These are phyloP conservation scores for Solanum ossicruentum DNA, from an alignment of 257 asterid genomes.

Conservation along the genomic window DNA sequence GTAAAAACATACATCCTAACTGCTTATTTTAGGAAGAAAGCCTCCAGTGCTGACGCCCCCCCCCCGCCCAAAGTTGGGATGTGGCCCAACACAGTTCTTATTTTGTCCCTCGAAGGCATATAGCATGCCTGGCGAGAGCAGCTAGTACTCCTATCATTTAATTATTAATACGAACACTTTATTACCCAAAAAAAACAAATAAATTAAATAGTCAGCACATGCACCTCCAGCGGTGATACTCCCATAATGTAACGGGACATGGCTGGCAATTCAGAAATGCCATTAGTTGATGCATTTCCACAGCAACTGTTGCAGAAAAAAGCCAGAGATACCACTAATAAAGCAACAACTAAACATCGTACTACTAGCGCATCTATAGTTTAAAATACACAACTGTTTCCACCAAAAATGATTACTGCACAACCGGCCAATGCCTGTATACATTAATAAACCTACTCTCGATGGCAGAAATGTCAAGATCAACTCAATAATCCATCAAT, in stretches of 20 bases:
- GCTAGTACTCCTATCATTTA: too few relatives aligned
- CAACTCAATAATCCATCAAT: slow-evolving; percentile 5
- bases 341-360: not conserved
- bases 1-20: too few relatives aligned
- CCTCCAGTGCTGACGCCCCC: too few relatives aligned
- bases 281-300: not conserved
- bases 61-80: too few relatives aligned
- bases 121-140: too few relatives aligned
- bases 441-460: slow-evolving; percentile 15
- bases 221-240: not conserved
- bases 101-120: too few relatives aligned
- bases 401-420: slow-evolving; percentile 23
- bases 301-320: not conserved
- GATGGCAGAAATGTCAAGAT: not conserved
- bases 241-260: not conserved
- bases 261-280: not conserved
- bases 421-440: slow-evolving; percentile 31
- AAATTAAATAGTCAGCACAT: not conserved
- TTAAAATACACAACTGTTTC: slow-evolving; percentile 2
- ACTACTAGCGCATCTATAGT: not conserved
- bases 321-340: not conserved
- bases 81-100: too few relatives aligned
- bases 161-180: too few relatives aligned
- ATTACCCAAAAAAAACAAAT: not conserved
- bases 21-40: too few relatives aligned